A percentile compares a stretch with the other conserved stretches of the same genome.
These are phyloP conservation scores for Nitzschia sp. DNA, from an alignment of 108 stramenopile genomes.

Conservation along the genomic window DNA sequence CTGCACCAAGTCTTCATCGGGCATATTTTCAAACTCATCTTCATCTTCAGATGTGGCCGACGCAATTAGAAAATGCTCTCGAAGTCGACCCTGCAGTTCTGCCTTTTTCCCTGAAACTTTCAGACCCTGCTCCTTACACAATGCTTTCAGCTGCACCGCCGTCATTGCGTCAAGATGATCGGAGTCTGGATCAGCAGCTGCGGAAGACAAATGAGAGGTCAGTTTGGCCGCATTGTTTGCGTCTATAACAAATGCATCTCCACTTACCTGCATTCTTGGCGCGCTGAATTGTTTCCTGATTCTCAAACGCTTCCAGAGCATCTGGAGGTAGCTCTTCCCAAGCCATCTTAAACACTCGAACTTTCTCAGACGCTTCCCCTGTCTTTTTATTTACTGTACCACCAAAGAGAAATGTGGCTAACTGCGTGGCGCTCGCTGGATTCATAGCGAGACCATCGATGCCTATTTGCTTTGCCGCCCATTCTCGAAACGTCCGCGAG, in stretches of 20 bases:
- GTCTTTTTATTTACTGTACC: constrained; percentile 79
- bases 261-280: not conserved
- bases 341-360: constrained; percentile 81
- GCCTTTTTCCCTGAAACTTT: constrained; percentile 86
- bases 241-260: not conserved
- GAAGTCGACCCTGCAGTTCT: constrained; percentile 69
- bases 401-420: constrained; percentile 91
- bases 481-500: constrained; percentile 66
- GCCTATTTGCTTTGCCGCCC: constrained; percentile 74
- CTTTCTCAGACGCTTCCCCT: constrained; percentile 62
- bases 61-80: constrained; percentile 64
- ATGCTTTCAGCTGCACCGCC: constrained; percentile 72
- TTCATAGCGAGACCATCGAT: constrained; percentile 88
- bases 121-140: constrained; percentile 85
- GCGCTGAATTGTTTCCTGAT: constrained; percentile 20
- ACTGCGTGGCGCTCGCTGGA: constrained; percentile 77
- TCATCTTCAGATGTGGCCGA: constrained; percentile 5
- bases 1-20: constrained; percentile 71
- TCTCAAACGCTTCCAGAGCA: constrained; percentile 65
- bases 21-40: constrained; percentile 80
- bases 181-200: constrained; percentile 19
- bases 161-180: constrained; percentile 83
- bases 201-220: not conserved
- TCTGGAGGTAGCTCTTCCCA: constrained; percentile 81
- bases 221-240: not conserved